Evolutionary conservation across 2,329 filamentous ascomycete genomes (phyloP), one percentile per base, ranked within the genome.

Genomic region (Alternaria rosae): DNA sequence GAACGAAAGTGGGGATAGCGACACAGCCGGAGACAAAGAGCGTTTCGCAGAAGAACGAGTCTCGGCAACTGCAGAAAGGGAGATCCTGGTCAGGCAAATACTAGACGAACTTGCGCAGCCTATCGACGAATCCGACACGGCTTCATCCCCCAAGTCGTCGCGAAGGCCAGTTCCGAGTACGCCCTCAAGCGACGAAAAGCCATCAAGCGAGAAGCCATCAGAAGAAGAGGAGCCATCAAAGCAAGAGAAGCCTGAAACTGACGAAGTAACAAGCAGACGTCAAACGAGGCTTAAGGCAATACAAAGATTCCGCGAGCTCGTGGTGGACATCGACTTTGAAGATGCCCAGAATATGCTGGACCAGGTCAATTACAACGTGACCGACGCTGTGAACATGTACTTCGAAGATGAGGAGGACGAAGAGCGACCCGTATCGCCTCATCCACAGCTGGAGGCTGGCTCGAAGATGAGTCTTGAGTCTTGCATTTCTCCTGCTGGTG

Each of bases 81-180:
- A 28, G 9, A 21, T 23, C 5, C n/a, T 60, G 5, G 52, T 57
- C 21, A 20, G 26, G 20, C 23, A 57, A 23, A 51, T 58, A 32
- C 11, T n/a, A 26, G 32, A 61, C n/a, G 54, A 61, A 26, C 54
- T 61, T 30, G 30, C 47, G 32, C 25, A 32, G 17, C 32, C 59
- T 8, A 28, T 30, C 20, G n/a, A 21, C 11, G 6, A 15, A 25
- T 25, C n/a, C 12, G 44, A 51, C 8, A 50, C 17, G 13, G 28
- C 26, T 30, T 10, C 25, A 21, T 35, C 47, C 21, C 26, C 47
- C 10, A 23, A 17, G 2, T 32, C 26, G 28, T 50, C 28, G 9
- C 28, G 8, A 15, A 23, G 30, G 47, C 30, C 17, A 12, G 25
- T 20, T 8, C 44, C 28, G 25, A 11, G 21, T 30, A 45, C n/a